A percentile compares a stretch with the other conserved stretches of the same genome.
Evolutionary conservation across 495 filamentous ascomycete species (phyloP).

Genomic region (Ascobolus immersus): DNA sequence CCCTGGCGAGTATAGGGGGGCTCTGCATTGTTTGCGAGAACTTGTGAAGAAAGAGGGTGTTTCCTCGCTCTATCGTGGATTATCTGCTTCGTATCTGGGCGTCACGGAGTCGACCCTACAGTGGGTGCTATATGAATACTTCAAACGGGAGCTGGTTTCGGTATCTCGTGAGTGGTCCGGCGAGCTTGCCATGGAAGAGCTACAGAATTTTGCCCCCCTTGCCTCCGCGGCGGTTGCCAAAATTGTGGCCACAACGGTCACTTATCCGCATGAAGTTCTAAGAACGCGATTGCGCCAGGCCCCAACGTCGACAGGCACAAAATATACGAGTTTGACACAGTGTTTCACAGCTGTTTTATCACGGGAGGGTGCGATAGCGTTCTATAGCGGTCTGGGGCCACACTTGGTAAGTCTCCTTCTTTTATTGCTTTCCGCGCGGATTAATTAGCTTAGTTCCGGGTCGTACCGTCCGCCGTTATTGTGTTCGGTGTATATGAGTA

Average conservation of each 20-base stretch:
- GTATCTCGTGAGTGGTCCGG: conserved; percentile 28
- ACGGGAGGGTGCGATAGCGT: conserved; percentile 53
- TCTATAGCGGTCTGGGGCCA: conserved; percentile 70
- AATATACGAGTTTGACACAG: conserved; percentile 61
- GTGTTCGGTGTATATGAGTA: conserved; percentile 83
- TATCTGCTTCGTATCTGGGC: conserved; percentile 69
- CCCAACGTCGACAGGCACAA: conserved; percentile 45
- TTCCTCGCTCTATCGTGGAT: conserved; percentile 53
- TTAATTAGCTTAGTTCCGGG: conserved; percentile 27
- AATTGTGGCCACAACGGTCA: conserved; percentile 48
- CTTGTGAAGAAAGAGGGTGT: conserved; percentile 53
- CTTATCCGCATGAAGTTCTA: conserved; percentile 78
- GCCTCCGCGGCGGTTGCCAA: conserved; percentile 46
- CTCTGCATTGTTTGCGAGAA: conserved; percentile 53
- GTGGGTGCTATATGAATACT: conserved; percentile 65
- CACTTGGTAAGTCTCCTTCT: conserved; percentile 28
- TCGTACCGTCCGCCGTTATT: conserved; percentile 69
- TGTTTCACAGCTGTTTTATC: conserved; percentile 61
- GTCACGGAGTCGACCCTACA: conserved; percentile 68
- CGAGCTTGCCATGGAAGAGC: conserved; percentile 27
- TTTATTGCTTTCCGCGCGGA: not conserved
- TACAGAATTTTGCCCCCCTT: conserved; percentile 35
- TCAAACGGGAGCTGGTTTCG: conserved; percentile 45
- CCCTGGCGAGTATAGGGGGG: conserved; percentile 44
- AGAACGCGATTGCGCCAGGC: conserved; percentile 60